Base-by-base conservation (phyloP, 2,329 filamentous ascomycete genomes). In the Arthrinium phaeospermum region DNA sequence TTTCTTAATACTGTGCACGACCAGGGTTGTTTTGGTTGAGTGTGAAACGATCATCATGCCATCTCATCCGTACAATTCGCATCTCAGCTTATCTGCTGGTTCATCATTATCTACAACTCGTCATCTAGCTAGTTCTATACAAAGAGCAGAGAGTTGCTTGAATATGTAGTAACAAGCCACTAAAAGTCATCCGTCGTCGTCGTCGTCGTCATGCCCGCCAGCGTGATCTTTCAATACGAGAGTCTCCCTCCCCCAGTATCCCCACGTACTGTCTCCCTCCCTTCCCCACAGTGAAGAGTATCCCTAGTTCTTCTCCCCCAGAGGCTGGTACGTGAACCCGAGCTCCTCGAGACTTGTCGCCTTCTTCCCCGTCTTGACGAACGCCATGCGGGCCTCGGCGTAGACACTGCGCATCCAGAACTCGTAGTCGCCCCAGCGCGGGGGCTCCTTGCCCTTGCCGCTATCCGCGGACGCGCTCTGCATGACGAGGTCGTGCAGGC, bases 331-430 rank as follows among this genome's bases (percentile, higher is more conserved):
- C 71, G 85, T 80, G 77, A 93, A 93, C 0, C 94, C 95, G 44
- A 98, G 84, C 75, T 97, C 92, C 74, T 89, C 87, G 30, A 97
- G 80, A 3, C 86, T 90, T 79, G 82, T 91, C 13, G 94, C 91
- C 8, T 82, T 84, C 47, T 91, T 87, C 0, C 94, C 94, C 49
- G 85, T 84, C 74, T 88, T 85, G 72, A 92, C 88, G 80, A 96
- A 98, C 44, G 87, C 89, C 76, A 91, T 87, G 81, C 94, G 93
- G 47, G 95, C 93, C 16, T 91, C 86, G 0, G 88, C 86, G 76
- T 93, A 93, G 4, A 91, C 86, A 72, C 88, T 86, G 24, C 95
- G 87, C 78, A 92, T 87, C 94, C 94, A 97, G 70, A 90, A 89
- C 76, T 92, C 85, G 81, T 91, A 89, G 67, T 90, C 88, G 12